Evolutionary conservation across 2,329 filamentous ascomycete genomes (phyloP).

Genomic region (Chrysoporthe puriensis): DNA sequence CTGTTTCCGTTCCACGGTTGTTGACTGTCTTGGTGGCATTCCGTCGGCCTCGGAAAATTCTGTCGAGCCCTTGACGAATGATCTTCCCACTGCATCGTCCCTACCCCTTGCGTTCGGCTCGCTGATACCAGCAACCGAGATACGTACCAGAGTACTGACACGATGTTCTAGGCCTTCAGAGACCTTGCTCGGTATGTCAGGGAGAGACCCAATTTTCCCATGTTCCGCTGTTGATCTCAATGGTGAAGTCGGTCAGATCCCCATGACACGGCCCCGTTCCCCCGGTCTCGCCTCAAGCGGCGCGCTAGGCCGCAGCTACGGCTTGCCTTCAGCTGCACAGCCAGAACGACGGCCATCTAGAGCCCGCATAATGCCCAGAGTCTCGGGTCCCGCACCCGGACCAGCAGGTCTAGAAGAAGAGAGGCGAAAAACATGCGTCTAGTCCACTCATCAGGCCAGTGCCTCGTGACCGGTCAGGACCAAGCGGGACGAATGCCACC

Average conservation of each 20-base stretch:
- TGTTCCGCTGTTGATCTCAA: constrained; percentile 6
- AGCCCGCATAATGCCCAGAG: neutral
- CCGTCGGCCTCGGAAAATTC: neutral
- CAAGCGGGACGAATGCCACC: neutral
- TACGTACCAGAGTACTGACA: constrained; percentile 17
- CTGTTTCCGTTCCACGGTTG: neutral
- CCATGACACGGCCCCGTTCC: constrained; percentile 5
- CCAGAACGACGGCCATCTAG: neutral
- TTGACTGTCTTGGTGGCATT: neutral
- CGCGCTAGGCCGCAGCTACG: constrained; percentile 13
- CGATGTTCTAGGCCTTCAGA: constrained; percentile 37
- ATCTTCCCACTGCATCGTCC: neutral
- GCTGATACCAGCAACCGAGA: neutral
- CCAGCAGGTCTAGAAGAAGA: neutral
- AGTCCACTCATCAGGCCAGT: constrained; percentile 4
- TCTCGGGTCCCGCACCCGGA: constrained; percentile 4
- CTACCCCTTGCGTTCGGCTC: too few species aligned
- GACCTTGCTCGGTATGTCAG: constrained; percentile 39
- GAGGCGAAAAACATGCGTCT: neutral
- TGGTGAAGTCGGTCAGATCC: constrained; percentile 14
- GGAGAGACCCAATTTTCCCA: constrained; percentile 3
- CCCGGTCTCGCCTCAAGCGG: constrained; percentile 14
- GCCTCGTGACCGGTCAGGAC: constrained; percentile 11
- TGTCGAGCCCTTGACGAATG: neutral
- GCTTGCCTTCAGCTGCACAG: neutral